Evolutionary conservation across 768 basidiomycete species (phyloP).

Genomic region (Termitomyces sp.): DNA sequence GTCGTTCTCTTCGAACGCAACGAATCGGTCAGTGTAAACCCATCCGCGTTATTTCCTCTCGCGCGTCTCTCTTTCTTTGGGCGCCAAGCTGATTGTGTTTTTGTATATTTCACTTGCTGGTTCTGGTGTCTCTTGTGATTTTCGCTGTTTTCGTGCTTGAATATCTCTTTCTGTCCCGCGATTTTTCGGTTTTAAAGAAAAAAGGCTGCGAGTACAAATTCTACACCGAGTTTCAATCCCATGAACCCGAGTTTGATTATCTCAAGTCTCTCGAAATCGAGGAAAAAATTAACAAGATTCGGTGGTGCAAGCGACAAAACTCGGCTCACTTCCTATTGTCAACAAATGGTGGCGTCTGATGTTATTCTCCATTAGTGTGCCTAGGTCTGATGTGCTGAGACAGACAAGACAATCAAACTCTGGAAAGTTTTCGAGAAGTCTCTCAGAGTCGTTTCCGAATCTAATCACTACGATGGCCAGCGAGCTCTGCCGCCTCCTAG

Average conservation of each 20-base stretch:
- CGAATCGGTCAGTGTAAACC: conserved; percentile 64
- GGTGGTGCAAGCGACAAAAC: conserved; percentile 99
- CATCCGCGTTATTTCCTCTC: conserved; percentile 8
- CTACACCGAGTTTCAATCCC: conserved; percentile 99
- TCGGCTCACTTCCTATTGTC: conserved; percentile 95
- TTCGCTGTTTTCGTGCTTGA: conserved; percentile 8
- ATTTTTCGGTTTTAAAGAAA: conserved; percentile 58
- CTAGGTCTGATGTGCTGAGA: conserved; percentile 5
- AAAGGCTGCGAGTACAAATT: conserved; percentile 99
- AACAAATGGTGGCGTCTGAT: conserved; percentile 74
- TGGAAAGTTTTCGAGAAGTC: conserved; percentile 99
- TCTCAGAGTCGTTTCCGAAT: conserved; percentile 92
- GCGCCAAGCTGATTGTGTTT: conserved; percentile 25
- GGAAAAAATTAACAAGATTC: conserved; percentile 99
- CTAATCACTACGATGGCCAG: conserved; percentile 85
- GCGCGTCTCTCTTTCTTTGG: conserved; percentile 13
- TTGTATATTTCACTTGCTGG: conserved; percentile 19
- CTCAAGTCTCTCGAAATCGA: conserved; percentile 99
- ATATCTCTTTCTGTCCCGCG: conserved; percentile 17
- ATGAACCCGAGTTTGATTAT: conserved; percentile 99
- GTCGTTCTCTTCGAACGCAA: conserved; percentile 99
- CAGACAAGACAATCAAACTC: conserved; percentile 99
- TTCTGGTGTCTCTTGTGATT: conserved; percentile 11
- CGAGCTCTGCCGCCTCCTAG: conserved; percentile 62
- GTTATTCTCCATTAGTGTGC: background rate